Evolutionary conservation across 1,284 basidiomycete genomes (phyloP).

Genomic region (Boletus holoroseus): DNA sequence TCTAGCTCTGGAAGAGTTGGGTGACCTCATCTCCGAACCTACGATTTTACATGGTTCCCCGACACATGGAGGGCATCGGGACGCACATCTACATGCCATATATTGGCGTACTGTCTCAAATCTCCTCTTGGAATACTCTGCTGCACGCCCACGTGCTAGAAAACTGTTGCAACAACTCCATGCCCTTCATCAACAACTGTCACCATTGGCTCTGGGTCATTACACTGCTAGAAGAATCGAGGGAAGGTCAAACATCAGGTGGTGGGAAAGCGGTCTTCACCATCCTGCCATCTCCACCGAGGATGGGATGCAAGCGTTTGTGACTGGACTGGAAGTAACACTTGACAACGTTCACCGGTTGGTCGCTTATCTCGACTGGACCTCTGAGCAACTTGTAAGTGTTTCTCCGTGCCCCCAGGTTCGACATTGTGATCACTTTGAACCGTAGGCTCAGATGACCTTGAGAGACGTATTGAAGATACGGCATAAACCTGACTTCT

Average conservation of each 20-base stretch:
- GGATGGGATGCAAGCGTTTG: slow-evolving; percentile 12
- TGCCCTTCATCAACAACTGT: slow-evolving; percentile 16
- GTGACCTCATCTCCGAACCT: slow-evolving; percentile 14
- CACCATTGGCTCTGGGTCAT: background rate
- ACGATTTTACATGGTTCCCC: background rate
- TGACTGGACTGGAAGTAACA: slow-evolving; percentile 22
- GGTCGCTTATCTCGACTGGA: slow-evolving; percentile 31
- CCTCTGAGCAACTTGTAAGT: slow-evolving; percentile 26
- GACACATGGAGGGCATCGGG: slow-evolving; percentile 1
- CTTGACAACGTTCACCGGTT: slow-evolving; percentile 21
- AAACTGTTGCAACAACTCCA: slow-evolving; percentile 17
- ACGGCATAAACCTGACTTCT: slow-evolving; percentile 11
- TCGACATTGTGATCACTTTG: slow-evolving; percentile 5
- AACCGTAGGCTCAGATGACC: slow-evolving; percentile 19
- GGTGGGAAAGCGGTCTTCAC: slow-evolving; percentile 9
- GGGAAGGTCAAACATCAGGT: background rate
- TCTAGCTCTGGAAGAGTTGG: slow-evolving; percentile 32
- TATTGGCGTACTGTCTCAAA: slow-evolving; percentile 32
- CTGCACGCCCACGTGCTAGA: slow-evolving; percentile 23
- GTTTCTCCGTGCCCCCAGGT: background rate
- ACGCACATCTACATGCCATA: slow-evolving; percentile 24
- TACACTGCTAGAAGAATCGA: background rate
- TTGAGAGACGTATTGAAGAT: slow-evolving; percentile 15
- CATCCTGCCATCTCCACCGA: slow-evolving; percentile 4
- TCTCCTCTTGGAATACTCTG: slow-evolving; percentile 34